Evolutionary conservation across 257 asterid genomes (phyloP), one percentile per base, ranked within the genome.

Genomic region (Cinchona pubescens): DNA sequence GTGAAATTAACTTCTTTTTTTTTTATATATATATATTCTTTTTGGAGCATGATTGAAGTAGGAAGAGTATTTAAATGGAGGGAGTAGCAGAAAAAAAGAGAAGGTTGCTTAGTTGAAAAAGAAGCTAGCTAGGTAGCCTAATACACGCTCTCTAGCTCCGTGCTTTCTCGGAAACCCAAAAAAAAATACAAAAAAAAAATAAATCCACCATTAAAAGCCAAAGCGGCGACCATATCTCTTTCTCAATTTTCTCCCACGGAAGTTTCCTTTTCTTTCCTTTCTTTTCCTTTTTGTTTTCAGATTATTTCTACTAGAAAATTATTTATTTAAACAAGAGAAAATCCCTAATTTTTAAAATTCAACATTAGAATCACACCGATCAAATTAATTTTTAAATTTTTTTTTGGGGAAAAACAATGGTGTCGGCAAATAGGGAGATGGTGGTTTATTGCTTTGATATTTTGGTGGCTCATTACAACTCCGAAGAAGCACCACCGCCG

Each of bases 381-480:
- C 60, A 19, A 27, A 30, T 55, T 78, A 29, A 51, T 19, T 60
- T 4, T 51, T 8, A n/a, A 32, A 48, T 29, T 55, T 37, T 67
- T 21, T 40, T 69, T 66, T 37, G 48, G 18, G 69, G 10, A 13
- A 32, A 83, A 60, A 42, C n/a, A n/a, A 94, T 94, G 99, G 97
- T 92, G 90, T 89, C 97, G 80, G 99, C 99, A 72, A 94, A 90
- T 71, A 87, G 86, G 75, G 99, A 94, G 73, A 92, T 94, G 99
- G 99, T 81, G 73, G 96, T 87, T 51, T 94, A 85, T 87, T 94
- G 99, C 87, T 94, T 94, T 80, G 97, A 94, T 81, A 88, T 96
- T 40, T 88, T 94, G 80, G 91, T 94, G 73, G 92, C 97, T 75
- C 99, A 94, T 88, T 94, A 87, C 85, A 94, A 88, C 80, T 71